Conservation (phyloP, 2,329 filamentous ascomycete species). For the Trichothecium sympodiale region DNA sequence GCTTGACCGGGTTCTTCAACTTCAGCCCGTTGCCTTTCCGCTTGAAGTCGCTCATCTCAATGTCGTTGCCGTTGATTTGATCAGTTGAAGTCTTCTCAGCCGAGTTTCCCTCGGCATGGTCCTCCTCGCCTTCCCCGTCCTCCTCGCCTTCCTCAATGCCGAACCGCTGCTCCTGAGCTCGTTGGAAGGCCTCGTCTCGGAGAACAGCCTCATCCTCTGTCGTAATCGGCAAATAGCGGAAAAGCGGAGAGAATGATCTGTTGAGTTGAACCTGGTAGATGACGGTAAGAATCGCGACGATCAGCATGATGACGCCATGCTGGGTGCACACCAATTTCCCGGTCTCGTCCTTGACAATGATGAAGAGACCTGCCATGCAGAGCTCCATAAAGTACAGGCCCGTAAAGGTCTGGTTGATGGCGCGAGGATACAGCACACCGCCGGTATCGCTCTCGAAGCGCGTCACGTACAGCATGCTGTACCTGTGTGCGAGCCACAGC, state of each 20-base stretch:
- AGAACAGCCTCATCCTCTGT: slow-evolving; percentile 89
- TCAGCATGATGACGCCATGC: slow-evolving; percentile 78
- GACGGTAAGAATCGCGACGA: slow-evolving; percentile 58
- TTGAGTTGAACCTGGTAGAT: slow-evolving; percentile 77
- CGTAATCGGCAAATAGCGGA: slow-evolving; percentile 85
- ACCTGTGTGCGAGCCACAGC: slow-evolving; percentile 92
- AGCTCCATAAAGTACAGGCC: slow-evolving; percentile 93
- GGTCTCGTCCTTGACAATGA: slow-evolving; percentile 54
- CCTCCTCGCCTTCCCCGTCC: slow-evolving; percentile 9
- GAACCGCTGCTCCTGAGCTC: slow-evolving; percentile 61
- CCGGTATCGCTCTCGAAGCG: slow-evolving; percentile 86
- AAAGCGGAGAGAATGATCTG: slow-evolving; percentile 70
- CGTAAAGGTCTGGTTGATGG: slow-evolving; percentile 91
- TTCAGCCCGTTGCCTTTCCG: slow-evolving; percentile 6
- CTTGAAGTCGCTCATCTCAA: slow-evolving; percentile 29
- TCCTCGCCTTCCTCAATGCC: slow-evolving; percentile 38
- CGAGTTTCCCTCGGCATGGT: slow-evolving; percentile 27
- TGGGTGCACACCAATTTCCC: slow-evolving; percentile 49
- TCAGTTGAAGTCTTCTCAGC: slow-evolving; percentile 17
- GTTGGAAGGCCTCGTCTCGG: slow-evolving; percentile 81
- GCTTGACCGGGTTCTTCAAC: slow-evolving; percentile 33
- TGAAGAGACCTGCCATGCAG: slow-evolving; percentile 80
- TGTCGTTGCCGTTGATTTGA: slow-evolving; percentile 13
- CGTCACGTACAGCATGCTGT: slow-evolving; percentile 91
- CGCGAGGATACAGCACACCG: slow-evolving; percentile 80